Evolutionary conservation across 768 basidiomycete species (phyloP).

Genomic region (Podaxis rugospora): DNA sequence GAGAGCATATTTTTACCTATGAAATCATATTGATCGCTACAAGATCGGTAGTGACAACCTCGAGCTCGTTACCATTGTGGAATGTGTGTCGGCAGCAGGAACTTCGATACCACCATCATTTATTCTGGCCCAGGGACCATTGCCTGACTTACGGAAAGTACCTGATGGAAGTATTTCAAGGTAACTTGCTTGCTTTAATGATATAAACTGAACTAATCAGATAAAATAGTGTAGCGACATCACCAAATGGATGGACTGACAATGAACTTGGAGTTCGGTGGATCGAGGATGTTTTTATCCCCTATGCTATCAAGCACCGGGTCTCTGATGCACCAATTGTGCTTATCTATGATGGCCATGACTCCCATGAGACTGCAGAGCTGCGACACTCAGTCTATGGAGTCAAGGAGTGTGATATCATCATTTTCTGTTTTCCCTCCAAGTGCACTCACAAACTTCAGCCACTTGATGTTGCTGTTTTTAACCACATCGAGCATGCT

Average conservation of each 20-base stretch:
- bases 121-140: constrained; percentile 21
- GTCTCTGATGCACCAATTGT: constrained; percentile 5
- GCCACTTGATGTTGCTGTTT: constrained; percentile 38
- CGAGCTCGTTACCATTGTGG: constrained; percentile 37
- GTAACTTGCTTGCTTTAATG: background rate
- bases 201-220: background rate
- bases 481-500: constrained; percentile 23
- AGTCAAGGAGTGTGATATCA: constrained; percentile 19
- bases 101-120: constrained; percentile 20
- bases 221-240: constrained; percentile 17
- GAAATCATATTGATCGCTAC: constrained; percentile 20
- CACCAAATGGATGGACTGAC: constrained; percentile 24
- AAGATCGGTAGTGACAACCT: constrained; percentile 27
- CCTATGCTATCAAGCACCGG: constrained; percentile 7
- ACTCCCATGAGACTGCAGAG: constrained; percentile 8
- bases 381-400: background rate
- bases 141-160: constrained; percentile 5
- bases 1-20: background rate
- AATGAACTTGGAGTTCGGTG: constrained; percentile 16
- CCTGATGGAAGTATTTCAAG: background rate
- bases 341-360: constrained; percentile 27
- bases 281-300: constrained; percentile 19
- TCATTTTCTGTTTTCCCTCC: constrained; percentile 28
- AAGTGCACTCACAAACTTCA: constrained; percentile 38
- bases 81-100: constrained; percentile 33